Evolutionary conservation across 305 asterid species (phyloP).

Genomic region (Rubia tinctorum): DNA sequence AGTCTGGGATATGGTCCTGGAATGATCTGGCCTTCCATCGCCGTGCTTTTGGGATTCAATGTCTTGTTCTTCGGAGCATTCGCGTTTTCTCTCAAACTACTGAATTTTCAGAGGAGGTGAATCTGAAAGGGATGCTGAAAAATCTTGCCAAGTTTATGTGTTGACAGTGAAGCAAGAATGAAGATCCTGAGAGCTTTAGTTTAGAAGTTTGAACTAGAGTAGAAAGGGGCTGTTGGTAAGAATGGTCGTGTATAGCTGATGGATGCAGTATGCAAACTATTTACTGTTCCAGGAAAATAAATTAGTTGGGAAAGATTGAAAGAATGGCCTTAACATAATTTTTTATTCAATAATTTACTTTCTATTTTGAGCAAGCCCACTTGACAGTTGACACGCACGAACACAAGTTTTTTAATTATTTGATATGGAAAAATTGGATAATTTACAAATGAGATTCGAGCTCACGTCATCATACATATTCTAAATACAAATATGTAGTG

Average conservation of each 20-base stretch:
- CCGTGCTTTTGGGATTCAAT: conserved; percentile 48
- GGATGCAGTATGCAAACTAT: neutral
- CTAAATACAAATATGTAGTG: too few relatives aligned
- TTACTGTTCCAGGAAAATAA: neutral
- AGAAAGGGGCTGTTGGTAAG: neutral
- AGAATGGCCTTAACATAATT: neutral
- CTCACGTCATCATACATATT: too few relatives aligned
- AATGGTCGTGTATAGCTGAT: neutral
- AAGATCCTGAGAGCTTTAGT: neutral
- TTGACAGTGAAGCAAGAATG: conserved; percentile 3
- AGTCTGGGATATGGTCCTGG: conserved; percentile 56
- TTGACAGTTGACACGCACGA: too few relatives aligned
- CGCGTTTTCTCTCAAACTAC: conserved; percentile 58
- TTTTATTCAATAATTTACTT: neutral
- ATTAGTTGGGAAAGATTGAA: too few relatives aligned
- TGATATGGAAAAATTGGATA: too few relatives aligned
- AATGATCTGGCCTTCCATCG: conserved; percentile 45
- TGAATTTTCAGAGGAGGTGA: conserved; percentile 70
- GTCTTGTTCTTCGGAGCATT: conserved; percentile 51
- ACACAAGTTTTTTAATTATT: too few relatives aligned
- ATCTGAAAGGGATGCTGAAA: neutral
- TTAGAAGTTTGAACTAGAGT: neutral
- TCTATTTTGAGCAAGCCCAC: neutral
- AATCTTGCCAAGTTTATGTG: neutral
- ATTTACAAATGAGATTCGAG: too few relatives aligned